Conservation (phyloP, 208 protist genomes). For the Leishmania turanica region DNA sequence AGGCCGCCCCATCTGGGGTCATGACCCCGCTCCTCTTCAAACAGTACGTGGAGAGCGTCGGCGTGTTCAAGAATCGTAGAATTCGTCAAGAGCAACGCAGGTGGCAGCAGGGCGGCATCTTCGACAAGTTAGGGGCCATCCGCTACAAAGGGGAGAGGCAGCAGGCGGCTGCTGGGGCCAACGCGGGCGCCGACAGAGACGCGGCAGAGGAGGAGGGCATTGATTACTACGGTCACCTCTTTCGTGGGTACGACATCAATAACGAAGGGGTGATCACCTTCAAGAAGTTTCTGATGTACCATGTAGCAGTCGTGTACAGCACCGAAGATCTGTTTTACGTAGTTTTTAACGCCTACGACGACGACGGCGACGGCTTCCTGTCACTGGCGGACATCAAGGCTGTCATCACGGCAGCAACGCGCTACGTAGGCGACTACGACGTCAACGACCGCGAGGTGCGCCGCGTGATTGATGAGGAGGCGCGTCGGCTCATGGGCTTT, state of each 20-base stretch:
- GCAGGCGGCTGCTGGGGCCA: background rate
- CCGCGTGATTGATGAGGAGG: constrained; percentile 81
- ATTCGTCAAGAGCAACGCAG: constrained; percentile 31
- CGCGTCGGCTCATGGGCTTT: constrained; percentile 80
- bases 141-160: background rate
- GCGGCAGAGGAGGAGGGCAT: constrained; percentile 26
- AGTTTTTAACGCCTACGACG: constrained; percentile 93
- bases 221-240: constrained; percentile 82
- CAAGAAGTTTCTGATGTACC: constrained; percentile 89
- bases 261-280: constrained; percentile 89
- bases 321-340: constrained; percentile 90
- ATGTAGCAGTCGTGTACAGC: constrained; percentile 87
- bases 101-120: constrained; percentile 13
- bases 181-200: background rate
- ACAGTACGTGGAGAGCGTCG: constrained; percentile 81
- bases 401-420: constrained; percentile 90
- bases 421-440: constrained; percentile 90
- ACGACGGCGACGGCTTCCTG: constrained; percentile 91
- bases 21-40: constrained; percentile 85
- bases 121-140: constrained; percentile 1
- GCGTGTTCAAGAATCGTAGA: constrained; percentile 79
- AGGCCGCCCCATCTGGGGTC: constrained; percentile 64
- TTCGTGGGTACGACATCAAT: constrained; percentile 88
- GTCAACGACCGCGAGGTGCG: constrained; percentile 73
- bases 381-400: constrained; percentile 79